phyloP scores from a whole-genome alignment of 179 eudicot genomes.

The Spinacia oleracea region DNA sequence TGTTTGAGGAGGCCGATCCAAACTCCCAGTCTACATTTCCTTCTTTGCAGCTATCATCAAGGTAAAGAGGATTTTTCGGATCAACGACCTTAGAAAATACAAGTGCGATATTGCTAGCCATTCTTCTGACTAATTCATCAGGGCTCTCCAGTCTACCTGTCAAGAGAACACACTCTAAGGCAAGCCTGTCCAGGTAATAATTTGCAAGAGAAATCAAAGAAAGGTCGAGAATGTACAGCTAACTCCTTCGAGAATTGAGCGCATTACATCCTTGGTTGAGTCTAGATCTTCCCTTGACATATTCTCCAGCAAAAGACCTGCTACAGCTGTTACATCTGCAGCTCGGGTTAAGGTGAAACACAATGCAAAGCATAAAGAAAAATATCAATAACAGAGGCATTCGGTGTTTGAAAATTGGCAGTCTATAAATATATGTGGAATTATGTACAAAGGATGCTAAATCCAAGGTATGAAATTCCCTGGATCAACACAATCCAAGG shows the following conservation, averaged over 20 bases:
- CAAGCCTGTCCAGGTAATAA: constrained; percentile 9
- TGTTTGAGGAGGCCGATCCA: constrained; percentile 49
- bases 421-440: not conserved
- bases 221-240: constrained; percentile 58
- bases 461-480: not conserved
- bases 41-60: constrained; percentile 67
- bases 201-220: not conserved
- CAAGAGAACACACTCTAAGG: constrained; percentile 19
- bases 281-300: constrained; percentile 89
- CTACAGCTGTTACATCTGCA: constrained; percentile 84
- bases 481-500: not conserved
- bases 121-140: constrained; percentile 62
- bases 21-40: constrained; percentile 88
- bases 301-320: constrained; percentile 83
- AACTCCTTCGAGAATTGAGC: constrained; percentile 84
- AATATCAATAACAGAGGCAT: not conserved
- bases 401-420: not conserved
- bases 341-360: constrained; percentile 33
- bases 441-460: not conserved
- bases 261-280: constrained; percentile 77
- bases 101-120: constrained; percentile 82
- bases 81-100: constrained; percentile 86
- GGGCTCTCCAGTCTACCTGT: constrained; percentile 91
- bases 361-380: constrained; percentile 12
- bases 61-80: constrained; percentile 87